Percentiles rank a stretch among this genome's conserved stretches.
These are phyloP conservation scores for Cytospora schulzeri DNA, from an alignment of 2,329 filamentous ascomycete genomes.

Conservation along the genomic window DNA sequence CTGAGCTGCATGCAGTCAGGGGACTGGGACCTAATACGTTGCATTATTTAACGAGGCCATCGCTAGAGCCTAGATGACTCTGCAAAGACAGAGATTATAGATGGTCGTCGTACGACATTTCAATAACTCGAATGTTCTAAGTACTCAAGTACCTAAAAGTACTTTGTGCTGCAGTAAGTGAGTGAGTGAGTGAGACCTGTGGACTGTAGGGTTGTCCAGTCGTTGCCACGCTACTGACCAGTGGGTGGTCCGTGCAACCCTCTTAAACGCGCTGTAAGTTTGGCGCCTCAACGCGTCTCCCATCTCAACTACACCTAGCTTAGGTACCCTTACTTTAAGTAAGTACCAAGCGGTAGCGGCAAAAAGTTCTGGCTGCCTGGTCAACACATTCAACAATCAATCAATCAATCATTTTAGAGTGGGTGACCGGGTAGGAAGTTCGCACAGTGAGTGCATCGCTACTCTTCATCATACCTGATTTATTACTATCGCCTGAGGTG, in stretches of 20 bases:
- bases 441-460: neutral
- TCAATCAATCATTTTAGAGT: neutral
- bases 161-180: too few relatives aligned
- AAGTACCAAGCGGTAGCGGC: neutral
- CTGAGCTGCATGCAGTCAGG: neutral
- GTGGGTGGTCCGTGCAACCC: constrained; percentile 8
- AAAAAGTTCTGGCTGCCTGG: neutral
- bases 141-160: too few relatives aligned
- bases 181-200: too few relatives aligned
- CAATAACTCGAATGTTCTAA: neutral
- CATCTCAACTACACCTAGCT: neutral
- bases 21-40: neutral
- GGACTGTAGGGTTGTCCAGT: too few relatives aligned
- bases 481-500: neutral
- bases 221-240: too few relatives aligned
- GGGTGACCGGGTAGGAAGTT: neutral
- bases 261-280: constrained; percentile 5
- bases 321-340: too few relatives aligned
- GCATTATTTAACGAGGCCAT: constrained; percentile 10
- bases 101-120: constrained; percentile 16
- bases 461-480: neutral
- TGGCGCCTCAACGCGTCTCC: constrained; percentile 14
- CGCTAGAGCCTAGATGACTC: constrained; percentile 18
- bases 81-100: constrained; percentile 11
- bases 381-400: neutral